Conservation (phyloP, 2,329 filamentous ascomycete genomes). For the Cladophialophora psammophila region DNA sequence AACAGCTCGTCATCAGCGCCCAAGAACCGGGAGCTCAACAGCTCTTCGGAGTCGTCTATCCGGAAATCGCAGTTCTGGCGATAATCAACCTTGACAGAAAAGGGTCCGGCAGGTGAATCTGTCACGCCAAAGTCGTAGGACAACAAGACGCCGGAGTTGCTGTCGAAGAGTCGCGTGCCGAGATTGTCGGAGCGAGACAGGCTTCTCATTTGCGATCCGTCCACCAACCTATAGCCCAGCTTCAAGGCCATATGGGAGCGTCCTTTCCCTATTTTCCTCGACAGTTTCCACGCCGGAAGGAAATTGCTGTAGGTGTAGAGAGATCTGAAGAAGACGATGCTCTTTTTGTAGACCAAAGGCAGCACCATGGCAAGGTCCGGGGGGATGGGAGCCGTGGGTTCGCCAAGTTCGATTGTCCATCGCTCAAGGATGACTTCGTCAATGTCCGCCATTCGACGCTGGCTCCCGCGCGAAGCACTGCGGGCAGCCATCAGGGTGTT, state of each 20-base stretch:
- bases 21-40: constrained; percentile 92
- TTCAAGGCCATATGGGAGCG: constrained; percentile 69
- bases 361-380: constrained; percentile 66
- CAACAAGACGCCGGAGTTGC: constrained; percentile 69
- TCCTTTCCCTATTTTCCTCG: constrained; percentile 75
- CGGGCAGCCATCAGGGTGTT: constrained; percentile 71
- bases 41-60: constrained; percentile 87
- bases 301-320: constrained; percentile 83
- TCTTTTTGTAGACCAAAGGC: constrained; percentile 95
- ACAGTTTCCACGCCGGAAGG: constrained; percentile 85
- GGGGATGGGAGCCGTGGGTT: constrained; percentile 54
- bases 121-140: constrained; percentile 83
- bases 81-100: constrained; percentile 83
- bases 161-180: constrained; percentile 72
- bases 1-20: constrained; percentile 89
- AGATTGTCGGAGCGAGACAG: constrained; percentile 71
- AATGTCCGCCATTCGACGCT: constrained; percentile 49
- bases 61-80: constrained; percentile 89
- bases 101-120: constrained; percentile 83
- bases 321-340: constrained; percentile 91
- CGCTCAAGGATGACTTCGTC: constrained; percentile 86
- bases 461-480: constrained; percentile 40
- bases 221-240: constrained; percentile 80
- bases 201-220: constrained; percentile 60
- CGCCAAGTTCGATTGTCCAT: constrained; percentile 85